Evolutionary conservation across 139 green algal genomes (phyloP).

Genomic region (Coelastrella sp.): DNA sequence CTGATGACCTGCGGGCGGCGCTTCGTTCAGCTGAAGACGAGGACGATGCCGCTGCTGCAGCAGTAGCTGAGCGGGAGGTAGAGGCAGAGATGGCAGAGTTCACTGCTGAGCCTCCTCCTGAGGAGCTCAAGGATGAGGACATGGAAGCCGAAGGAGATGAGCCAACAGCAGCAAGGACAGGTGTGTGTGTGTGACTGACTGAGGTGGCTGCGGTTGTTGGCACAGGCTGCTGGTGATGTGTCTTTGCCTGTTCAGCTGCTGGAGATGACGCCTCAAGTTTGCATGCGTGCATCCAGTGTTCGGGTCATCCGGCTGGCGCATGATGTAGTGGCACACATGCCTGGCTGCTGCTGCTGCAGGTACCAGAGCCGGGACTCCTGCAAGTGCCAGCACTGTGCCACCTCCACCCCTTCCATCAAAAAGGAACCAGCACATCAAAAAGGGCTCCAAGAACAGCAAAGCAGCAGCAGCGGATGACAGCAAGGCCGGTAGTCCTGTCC

Average conservation of each 20-base stretch:
- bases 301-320: too few species aligned
- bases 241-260: neutral
- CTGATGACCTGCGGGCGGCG: slow-evolving; percentile 60
- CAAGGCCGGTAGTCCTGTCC: neutral
- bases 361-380: neutral
- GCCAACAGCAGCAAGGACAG: neutral
- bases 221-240: neutral
- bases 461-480: neutral
- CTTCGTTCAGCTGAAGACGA: slow-evolving; percentile 86
- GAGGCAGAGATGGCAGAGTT: slow-evolving; percentile 68
- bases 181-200: slow-evolving; percentile 26
- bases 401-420: neutral
- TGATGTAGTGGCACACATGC: neutral
- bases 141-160: slow-evolving; percentile 44
- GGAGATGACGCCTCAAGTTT: too few species aligned
- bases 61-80: slow-evolving; percentile 49
- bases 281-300: too few species aligned
- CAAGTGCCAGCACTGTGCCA: slow-evolving; percentile 11
- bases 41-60: slow-evolving; percentile 73
- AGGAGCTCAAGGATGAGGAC: slow-evolving; percentile 41
- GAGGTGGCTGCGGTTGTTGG: neutral
- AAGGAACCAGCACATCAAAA: neutral
- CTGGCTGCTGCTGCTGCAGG: neutral
- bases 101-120: slow-evolving; percentile 52
- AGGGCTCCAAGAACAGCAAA: neutral